A percentile compares a stretch with the other conserved stretches of the same genome.
Evolutionary conservation across 495 filamentous ascomycete genomes (phyloP).

Genomic region (Podospora anserina): DNA sequence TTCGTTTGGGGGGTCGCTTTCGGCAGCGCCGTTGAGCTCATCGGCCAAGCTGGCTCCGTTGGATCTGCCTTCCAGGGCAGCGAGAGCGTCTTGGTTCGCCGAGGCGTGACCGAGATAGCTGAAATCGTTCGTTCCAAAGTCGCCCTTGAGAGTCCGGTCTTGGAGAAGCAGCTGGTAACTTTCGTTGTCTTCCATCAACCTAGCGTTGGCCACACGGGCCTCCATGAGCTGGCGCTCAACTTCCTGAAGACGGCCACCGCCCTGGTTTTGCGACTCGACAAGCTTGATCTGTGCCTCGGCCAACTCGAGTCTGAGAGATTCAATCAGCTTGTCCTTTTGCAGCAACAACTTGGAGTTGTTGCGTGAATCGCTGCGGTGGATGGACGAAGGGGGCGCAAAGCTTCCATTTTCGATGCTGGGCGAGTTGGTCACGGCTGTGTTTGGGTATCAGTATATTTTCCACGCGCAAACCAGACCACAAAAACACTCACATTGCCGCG

Average conservation of each 20-base stretch:
- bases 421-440: constrained; percentile 52
- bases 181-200: constrained; percentile 97
- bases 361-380: constrained; percentile 75
- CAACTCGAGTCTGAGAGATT: constrained; percentile 83
- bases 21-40: constrained; percentile 66
- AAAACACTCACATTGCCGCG: constrained; percentile 63
- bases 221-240: constrained; percentile 86
- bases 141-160: constrained; percentile 90
- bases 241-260: constrained; percentile 77
- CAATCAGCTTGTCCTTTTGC: constrained; percentile 95
- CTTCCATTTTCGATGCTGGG: constrained; percentile 60
- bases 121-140: constrained; percentile 78
- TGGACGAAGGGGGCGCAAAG: constrained; percentile 82
- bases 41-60: constrained; percentile 69
- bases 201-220: constrained; percentile 87
- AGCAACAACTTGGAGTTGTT: constrained; percentile 83
- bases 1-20: constrained; percentile 51
- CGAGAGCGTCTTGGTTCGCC: constrained; percentile 54
- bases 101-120: constrained; percentile 60
- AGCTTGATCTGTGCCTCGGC: constrained; percentile 94
- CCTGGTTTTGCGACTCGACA: constrained; percentile 89
- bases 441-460: constrained; percentile 13
- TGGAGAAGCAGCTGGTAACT: constrained; percentile 92
- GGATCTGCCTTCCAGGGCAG: constrained; percentile 52
- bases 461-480: background rate